These are phyloP conservation scores for Lepidium campestre DNA, from an alignment of 441 rosid genomes.

Conservation along the genomic window DNA sequence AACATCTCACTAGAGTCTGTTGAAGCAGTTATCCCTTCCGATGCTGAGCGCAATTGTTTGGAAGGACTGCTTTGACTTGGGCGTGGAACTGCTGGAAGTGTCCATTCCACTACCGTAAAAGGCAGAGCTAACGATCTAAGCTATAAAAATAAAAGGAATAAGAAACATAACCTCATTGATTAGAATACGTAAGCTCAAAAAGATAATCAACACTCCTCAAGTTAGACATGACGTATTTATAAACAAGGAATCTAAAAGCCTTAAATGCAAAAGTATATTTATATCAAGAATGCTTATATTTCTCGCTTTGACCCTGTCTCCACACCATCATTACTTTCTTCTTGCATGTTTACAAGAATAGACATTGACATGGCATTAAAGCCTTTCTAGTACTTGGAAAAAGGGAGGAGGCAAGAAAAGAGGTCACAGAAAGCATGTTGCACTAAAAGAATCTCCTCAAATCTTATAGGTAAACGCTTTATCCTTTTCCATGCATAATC, in stretches of 20 bases:
- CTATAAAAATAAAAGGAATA: slow-evolving; percentile 57
- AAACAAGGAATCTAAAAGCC: slow-evolving; percentile 8
- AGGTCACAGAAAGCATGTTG: slow-evolving; percentile 1
- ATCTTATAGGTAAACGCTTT: background rate
- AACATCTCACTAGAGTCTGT: slow-evolving; percentile 67
- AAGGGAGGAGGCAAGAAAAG: background rate
- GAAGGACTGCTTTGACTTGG: slow-evolving; percentile 58
- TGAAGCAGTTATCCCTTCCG: slow-evolving; percentile 53
- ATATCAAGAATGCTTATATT: background rate
- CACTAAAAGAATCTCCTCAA: background rate
- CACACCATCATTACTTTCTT: background rate
- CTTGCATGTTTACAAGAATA: background rate
- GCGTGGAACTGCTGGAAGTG: slow-evolving; percentile 95
- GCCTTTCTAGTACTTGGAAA: background rate
- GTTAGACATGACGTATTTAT: background rate
- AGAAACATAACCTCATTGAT: slow-evolving; percentile 33
- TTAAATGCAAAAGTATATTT: background rate
- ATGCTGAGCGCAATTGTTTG: slow-evolving; percentile 38
- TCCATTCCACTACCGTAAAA: slow-evolving; percentile 98
- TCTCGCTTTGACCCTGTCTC: background rate
- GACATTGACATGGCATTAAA: slow-evolving; percentile 3
- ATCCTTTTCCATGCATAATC: background rate
- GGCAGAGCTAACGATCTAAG: slow-evolving; percentile 99
- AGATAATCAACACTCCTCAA: background rate
- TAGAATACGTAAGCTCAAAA: slow-evolving; percentile 4